Evolutionary conservation across 2,329 filamentous ascomycete genomes (phyloP).

Genomic region (Aspergillus candidus): DNA sequence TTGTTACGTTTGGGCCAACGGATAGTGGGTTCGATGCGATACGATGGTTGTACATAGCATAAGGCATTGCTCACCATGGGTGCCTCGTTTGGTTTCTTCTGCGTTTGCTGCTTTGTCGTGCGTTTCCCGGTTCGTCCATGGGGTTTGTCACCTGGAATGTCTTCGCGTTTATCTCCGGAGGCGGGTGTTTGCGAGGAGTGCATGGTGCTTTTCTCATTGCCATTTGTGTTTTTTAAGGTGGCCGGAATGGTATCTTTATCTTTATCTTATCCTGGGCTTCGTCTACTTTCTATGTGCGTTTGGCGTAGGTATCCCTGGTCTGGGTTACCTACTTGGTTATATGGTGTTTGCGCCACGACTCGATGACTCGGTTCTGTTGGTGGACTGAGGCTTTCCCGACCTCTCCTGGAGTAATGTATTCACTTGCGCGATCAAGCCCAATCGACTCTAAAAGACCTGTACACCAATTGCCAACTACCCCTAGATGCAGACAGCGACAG

Average conservation of each 20-base stretch:
- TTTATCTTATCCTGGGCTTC: slow-evolving; percentile 10
- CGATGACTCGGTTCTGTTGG: no score
- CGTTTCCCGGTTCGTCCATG: slow-evolving; percentile 20
- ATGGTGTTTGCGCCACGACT: no score
- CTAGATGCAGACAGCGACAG: no score
- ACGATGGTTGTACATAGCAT: slow-evolving; percentile 36
- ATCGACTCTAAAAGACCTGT: no score
- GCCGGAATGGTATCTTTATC: slow-evolving; percentile 25
- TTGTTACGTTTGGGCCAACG: slow-evolving; percentile 5
- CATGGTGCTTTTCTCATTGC: slow-evolving; percentile 24
- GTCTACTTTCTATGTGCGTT: background rate
- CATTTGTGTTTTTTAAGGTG: background rate
- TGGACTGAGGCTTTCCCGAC: no score
- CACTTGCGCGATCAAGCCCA: no score
- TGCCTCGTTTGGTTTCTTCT: slow-evolving; percentile 13
- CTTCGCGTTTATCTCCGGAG: slow-evolving; percentile 19
- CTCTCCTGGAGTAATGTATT: no score
- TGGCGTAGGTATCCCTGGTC: background rate
- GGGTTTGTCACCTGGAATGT: slow-evolving; percentile 13
- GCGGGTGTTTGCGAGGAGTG: slow-evolving; percentile 26
- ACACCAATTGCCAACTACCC: no score
- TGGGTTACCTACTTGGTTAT: no score
- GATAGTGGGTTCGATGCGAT: slow-evolving; percentile 23
- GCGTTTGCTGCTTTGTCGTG: slow-evolving; percentile 16
- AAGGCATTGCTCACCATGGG: slow-evolving; percentile 8